Conservation (phyloP, 2,329 filamentous ascomycete genomes). For the Stemphylium vesicarium region DNA sequence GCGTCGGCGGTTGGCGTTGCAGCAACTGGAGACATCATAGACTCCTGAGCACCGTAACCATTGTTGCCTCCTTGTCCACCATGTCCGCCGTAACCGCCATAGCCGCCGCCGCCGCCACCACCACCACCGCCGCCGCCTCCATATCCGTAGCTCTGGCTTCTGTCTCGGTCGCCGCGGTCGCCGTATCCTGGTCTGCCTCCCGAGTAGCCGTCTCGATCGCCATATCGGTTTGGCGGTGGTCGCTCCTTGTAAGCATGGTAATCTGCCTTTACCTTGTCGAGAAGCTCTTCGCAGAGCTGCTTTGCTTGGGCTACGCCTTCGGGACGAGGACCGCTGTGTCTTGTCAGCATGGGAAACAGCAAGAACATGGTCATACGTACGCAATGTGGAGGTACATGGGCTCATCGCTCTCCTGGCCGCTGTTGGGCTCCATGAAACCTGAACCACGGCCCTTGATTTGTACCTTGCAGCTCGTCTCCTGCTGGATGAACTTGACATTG, state of each 20-base stretch:
- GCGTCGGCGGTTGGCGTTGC: conserved; percentile 52
- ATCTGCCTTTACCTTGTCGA: conserved; percentile 84
- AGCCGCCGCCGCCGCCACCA: conserved; percentile 47
- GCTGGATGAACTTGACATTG: conserved; percentile 98
- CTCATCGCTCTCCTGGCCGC: conserved; percentile 90
- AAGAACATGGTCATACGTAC: conserved; percentile 58
- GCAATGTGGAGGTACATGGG: conserved; percentile 97
- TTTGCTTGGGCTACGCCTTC: conserved; percentile 86
- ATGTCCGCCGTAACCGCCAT: conserved; percentile 48
- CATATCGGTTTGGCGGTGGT: conserved; percentile 57
- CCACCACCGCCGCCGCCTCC: conserved; percentile 32
- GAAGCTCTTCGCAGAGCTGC: conserved; percentile 84
- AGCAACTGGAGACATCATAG: conserved; percentile 41
- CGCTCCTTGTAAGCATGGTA: conserved; percentile 87
- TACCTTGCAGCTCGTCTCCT: conserved; percentile 92
- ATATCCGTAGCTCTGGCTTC: conserved; percentile 49
- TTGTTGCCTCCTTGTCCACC: conserved; percentile 44
- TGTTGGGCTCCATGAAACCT: conserved; percentile 88
- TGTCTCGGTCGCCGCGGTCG: conserved; percentile 49
- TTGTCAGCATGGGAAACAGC: conserved; percentile 16
- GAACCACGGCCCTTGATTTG: conserved; percentile 98
- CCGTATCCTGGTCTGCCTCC: conserved; percentile 50
- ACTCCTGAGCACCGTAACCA: conserved; percentile 24
- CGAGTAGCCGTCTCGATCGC: conserved; percentile 50
- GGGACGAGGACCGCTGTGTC: conserved; percentile 78